A percentile compares a stretch with the other conserved stretches of the same genome.
These are phyloP conservation scores for Pisolithus albus DNA, from an alignment of 768 basidiomycete genomes.

Conservation along the genomic window DNA sequence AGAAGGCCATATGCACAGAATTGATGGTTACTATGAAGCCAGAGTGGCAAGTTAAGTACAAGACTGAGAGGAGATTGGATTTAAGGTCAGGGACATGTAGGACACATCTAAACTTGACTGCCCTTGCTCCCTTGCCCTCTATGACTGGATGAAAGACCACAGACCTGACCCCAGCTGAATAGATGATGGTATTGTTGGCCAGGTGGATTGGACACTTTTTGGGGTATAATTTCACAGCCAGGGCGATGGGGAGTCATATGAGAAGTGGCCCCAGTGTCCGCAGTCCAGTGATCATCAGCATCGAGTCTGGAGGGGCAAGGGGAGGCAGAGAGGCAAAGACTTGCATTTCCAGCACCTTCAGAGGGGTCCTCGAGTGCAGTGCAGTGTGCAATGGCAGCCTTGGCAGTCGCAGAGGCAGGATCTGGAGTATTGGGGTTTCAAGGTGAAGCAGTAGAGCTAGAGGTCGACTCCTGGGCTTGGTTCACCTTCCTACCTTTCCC, in stretches of 20 bases:
- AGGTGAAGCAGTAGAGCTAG: not conserved
- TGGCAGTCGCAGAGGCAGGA: not conserved
- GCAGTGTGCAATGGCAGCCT: too few species aligned
- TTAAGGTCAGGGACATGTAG: too few species aligned
- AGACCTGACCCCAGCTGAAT: too few species aligned
- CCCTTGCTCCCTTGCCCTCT: too few species aligned
- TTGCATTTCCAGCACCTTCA: too few species aligned
- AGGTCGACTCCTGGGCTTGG: not conserved
- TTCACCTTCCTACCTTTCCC: not conserved
- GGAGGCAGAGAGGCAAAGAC: not conserved
- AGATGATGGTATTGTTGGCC: too few species aligned
- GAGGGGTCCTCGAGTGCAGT: not conserved
- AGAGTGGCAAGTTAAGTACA: constrained; percentile 6
- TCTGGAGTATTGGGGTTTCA: not conserved
- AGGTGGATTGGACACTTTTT: too few species aligned
- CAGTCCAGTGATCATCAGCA: constrained; percentile 18
- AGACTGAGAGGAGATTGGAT: too few species aligned
- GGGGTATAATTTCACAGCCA: too few species aligned
- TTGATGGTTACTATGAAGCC: constrained; percentile 6
- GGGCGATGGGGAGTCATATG: constrained; percentile 28
- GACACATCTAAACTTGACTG: too few species aligned
- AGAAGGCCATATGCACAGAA: not conserved
- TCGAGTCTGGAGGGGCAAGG: not conserved
- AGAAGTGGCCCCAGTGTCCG: constrained; percentile 29
- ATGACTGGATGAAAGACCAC: too few species aligned